phyloP scores from a whole-genome alignment of 2,329 filamentous ascomycete species.

The Aspergillus unguis region DNA sequence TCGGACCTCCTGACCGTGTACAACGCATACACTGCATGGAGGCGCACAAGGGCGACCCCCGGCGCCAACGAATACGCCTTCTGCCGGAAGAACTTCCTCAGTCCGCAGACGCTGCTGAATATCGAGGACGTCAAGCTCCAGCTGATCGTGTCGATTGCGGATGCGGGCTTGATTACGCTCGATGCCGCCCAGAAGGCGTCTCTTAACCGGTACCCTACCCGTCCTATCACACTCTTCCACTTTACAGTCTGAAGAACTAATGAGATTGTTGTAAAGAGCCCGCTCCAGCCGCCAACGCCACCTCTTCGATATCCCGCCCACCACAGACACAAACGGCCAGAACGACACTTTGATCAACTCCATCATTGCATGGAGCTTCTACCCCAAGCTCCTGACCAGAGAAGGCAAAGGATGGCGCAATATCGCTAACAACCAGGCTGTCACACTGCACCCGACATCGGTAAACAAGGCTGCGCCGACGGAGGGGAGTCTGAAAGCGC shows the following conservation, averaged over 20 bases:
- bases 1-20: conserved; percentile 91
- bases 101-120: conserved; percentile 79
- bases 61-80: conserved; percentile 78
- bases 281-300: conserved; percentile 66
- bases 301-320: conserved; percentile 79
- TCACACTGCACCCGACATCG: conserved; percentile 81
- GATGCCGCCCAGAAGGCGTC: conserved; percentile 68
- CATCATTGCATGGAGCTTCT: conserved; percentile 91
- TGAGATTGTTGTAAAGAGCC: conserved; percentile 30
- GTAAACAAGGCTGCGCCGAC: conserved; percentile 65
- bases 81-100: conserved; percentile 92
- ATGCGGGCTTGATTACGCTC: conserved; percentile 77
- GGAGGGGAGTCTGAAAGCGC: conserved; percentile 45
- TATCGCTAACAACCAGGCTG: conserved; percentile 85
- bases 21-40: conserved; percentile 91
- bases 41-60: conserved; percentile 69
- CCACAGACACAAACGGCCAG: conserved; percentile 70
- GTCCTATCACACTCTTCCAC: not conserved
- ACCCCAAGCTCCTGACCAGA: conserved; percentile 82
- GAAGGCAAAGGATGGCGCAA: conserved; percentile 88
- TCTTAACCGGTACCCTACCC: conserved; percentile 56
- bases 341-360: conserved; percentile 77
- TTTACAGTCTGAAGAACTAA: too few relatives aligned
- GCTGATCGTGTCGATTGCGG: conserved; percentile 76
- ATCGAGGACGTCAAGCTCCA: conserved; percentile 97